Base-by-base conservation (phyloP, 1,139 yeast species). In the Schizosaccharomyces versatilis region DNA sequence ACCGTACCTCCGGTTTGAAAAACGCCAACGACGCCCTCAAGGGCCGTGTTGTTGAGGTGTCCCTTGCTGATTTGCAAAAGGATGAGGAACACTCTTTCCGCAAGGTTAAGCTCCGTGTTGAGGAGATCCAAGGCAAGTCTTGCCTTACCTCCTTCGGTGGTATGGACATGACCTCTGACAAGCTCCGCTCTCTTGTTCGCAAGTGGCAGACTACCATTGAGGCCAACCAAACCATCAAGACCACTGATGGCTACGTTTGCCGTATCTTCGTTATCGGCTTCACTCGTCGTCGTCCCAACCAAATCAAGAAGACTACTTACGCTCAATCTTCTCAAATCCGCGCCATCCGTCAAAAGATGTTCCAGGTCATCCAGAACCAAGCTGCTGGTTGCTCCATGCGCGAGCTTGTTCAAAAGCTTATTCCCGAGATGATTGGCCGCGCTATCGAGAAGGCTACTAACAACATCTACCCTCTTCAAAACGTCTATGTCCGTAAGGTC, bases 121-220 rank as follows among this genome's bases (percentile, higher is more conserved):
- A 84, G 67, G 94, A 84, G 73, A 90, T 84, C 66, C 93, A 84
- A 75, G 94, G 94, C 73, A 81, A 82, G 78, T 81, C 82, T 79
- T 76, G 83, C 69, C 77, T 84, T 71, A 84, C 94, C 76, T 83
- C 84, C 85, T 84, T 84, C 84, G 93, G 84, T 79, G 94, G 94
- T 68, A 73, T 83, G 74, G 86, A 82, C 75, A 82, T 83, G 79
- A 83, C 94, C 68, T 78, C 86, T 63, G 94, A 84, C 77, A 84
- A 83, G 78, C 75, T 83, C 69, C 80, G 88, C 74, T 83, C 94
- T 59, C 78, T 83, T 72, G 94, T 84, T 61, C 82, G 94, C 78
- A 84, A 84, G 74, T 84, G 94, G 94, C 94, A 84, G 75, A 77
- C 93, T 64, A 76, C 84, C 73, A 84, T 84, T 65, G 94, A 84